Evolutionary conservation across 257 asterid species (phyloP).

Genomic region (Solanum virginianum): DNA sequence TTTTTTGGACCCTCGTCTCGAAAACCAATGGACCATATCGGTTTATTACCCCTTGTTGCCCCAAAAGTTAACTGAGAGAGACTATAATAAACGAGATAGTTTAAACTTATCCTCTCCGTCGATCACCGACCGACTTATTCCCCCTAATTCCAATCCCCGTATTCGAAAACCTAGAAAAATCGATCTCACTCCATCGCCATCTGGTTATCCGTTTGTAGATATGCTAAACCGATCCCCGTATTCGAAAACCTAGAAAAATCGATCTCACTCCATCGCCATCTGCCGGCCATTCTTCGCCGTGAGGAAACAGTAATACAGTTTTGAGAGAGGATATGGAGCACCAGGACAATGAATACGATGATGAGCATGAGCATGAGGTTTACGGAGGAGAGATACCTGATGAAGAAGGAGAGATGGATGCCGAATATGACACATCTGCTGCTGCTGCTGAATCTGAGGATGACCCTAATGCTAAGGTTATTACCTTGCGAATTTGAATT

Average conservation of each 20-base stretch:
- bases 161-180: not conserved
- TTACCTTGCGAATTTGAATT: not conserved
- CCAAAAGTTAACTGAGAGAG: too few species aligned
- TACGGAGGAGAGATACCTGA: slow-evolving; percentile 10
- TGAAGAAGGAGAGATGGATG: slow-evolving; percentile 11
- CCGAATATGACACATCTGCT: not conserved
- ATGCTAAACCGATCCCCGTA: too few species aligned
- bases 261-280: not conserved
- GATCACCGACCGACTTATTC: not conserved
- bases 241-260: not conserved
- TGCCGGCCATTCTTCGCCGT: not conserved
- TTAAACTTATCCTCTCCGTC: not conserved
- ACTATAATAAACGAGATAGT: not conserved
- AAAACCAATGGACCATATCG: too few species aligned
- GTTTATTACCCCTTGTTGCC: too few species aligned
- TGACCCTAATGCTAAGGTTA: slow-evolving; percentile 5
- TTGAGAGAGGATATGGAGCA: not conserved
- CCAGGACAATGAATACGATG: not conserved
- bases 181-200: not conserved
- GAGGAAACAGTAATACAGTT: not conserved
- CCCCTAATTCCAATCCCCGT: not conserved
- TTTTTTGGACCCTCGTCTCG: too few species aligned
- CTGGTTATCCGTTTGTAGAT: too few species aligned
- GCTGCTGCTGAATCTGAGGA: slow-evolving; percentile 2
- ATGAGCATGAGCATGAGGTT: slow-evolving; percentile 6